These are phyloP conservation scores for Cladosporium sp. DNA, from an alignment of 2,329 filamentous ascomycete species.

Conservation along the genomic window DNA sequence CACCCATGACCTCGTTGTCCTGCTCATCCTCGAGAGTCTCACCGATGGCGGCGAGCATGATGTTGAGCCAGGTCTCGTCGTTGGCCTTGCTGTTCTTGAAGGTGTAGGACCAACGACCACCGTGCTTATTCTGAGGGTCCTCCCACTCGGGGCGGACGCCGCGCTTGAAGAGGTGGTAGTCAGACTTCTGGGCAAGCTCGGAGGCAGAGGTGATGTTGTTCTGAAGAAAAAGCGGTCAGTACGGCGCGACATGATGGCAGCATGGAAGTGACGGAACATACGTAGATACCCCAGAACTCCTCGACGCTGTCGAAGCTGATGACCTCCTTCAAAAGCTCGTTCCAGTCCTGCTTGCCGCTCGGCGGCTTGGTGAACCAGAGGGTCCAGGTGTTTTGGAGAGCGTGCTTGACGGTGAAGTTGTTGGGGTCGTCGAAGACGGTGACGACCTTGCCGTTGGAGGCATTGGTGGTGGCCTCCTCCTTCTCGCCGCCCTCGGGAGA, in stretches of 20 bases:
- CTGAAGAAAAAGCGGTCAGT: slow-evolving; percentile 49
- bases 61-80: slow-evolving; percentile 97
- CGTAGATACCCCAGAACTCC: slow-evolving; percentile 99
- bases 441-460: slow-evolving; percentile 61
- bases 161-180: slow-evolving; percentile 99
- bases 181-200: slow-evolving; percentile 93
- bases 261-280: slow-evolving; percentile 53
- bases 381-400: slow-evolving; percentile 95
- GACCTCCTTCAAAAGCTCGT: slow-evolving; percentile 95
- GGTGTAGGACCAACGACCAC: slow-evolving; percentile 97
- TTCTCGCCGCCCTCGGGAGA: slow-evolving; percentile 51
- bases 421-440: slow-evolving; percentile 98
- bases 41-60: slow-evolving; percentile 94
- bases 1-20: slow-evolving; percentile 97
- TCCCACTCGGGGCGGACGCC: slow-evolving; percentile 98
- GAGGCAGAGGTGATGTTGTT: slow-evolving; percentile 98
- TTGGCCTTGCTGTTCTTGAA: slow-evolving; percentile 95
- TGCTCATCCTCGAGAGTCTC: slow-evolving; percentile 95
- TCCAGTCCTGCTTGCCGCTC: slow-evolving; percentile 96
- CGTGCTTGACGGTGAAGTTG: slow-evolving; percentile 99
- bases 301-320: slow-evolving; percentile 98
- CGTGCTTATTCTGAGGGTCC: slow-evolving; percentile 97
- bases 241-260: neutral
- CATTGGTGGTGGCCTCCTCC: slow-evolving; percentile 46
- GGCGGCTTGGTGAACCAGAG: slow-evolving; percentile 99